Evolutionary conservation across 164 flowering plant species (phyloP).

Genomic region (Chimonanthus salicifolius): DNA sequence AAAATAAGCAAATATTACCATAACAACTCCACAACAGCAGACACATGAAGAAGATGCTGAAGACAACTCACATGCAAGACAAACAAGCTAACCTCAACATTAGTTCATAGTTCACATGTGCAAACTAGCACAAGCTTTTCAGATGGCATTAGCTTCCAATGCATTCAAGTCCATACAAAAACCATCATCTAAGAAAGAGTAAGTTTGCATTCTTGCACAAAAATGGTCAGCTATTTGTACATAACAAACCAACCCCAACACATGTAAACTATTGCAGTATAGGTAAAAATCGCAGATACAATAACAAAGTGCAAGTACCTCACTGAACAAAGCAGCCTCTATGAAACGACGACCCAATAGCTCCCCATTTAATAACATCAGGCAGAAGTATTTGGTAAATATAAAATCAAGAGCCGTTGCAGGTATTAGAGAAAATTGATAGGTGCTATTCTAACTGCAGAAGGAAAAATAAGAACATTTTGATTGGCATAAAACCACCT

Average conservation of each 20-base stretch:
- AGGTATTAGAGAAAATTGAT: background rate
- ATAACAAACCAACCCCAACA: background rate
- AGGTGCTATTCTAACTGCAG: conserved; percentile 3
- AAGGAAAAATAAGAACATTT: background rate
- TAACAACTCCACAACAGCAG: no score
- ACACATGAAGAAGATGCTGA: no score
- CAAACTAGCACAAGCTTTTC: background rate
- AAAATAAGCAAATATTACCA: background rate
- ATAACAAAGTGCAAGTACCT: background rate
- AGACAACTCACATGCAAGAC: background rate
- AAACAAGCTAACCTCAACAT: background rate
- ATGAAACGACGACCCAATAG: background rate
- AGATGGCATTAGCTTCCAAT: background rate
- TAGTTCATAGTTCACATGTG: background rate
- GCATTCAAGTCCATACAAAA: background rate
- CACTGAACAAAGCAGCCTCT: background rate
- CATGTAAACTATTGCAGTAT: background rate
- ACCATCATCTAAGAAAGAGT: background rate
- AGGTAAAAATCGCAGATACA: background rate
- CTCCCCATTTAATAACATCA: background rate
- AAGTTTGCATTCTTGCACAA: conserved; percentile 2
- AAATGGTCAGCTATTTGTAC: conserved; percentile 4
- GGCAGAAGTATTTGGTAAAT: background rate
- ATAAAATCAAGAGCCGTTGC: background rate
- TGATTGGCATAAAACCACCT: background rate